Base-by-base conservation (phyloP, 2,329 filamentous ascomycete species). In the Plectosphaerella sp. region DNA sequence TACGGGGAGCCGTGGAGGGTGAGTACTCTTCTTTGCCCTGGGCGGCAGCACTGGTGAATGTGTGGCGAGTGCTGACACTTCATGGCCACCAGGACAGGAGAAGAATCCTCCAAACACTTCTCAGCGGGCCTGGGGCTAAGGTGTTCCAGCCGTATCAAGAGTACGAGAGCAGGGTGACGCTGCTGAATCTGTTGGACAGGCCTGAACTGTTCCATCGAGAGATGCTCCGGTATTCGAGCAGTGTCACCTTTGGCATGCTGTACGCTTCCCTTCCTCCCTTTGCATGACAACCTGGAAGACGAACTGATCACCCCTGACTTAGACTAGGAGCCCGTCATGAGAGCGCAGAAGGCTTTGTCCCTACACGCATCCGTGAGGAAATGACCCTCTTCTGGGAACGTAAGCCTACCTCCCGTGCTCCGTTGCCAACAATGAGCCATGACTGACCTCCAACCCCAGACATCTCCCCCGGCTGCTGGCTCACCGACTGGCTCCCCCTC, bases 401-500 rank as follows among this genome's bases (percentile, higher is more conserved):
- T 43, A 4, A 18, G 41, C 18, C 7, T 18, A 15, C 16, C 14
- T 41, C 37, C 35, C n/a, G n/a, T n/a, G n/a, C n/a, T 47, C 16
- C 45, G 15, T 43, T 52, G 35, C 47, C 25, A 45, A 45, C 37
- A 6, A 43, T 6, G 10, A 20, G 6, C 41, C 41, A 41, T n/a
- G 37, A 14, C 16, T 18, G 37, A 18, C 41, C 41, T 43, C 24
- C 8, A 3, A 45, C 35, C 12, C 2, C 24, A 55, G 53, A 45
- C 9, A 2, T 42, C 6, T 43, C 47, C 18, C 53, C 53, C 6
- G 53, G 53, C 12, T 22, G 11, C 14, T 43, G 49, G 22, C 24
- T 50, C 4, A 48, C 52, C 10, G 53, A 54, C 43, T 54, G 37
- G 46, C 18, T 54, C 7, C 53, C 53, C 6, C 10, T 54, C 18